phyloP scores from a whole-genome alignment of 2,329 filamentous ascomycete genomes.

The Lomentospora prolificans region DNA sequence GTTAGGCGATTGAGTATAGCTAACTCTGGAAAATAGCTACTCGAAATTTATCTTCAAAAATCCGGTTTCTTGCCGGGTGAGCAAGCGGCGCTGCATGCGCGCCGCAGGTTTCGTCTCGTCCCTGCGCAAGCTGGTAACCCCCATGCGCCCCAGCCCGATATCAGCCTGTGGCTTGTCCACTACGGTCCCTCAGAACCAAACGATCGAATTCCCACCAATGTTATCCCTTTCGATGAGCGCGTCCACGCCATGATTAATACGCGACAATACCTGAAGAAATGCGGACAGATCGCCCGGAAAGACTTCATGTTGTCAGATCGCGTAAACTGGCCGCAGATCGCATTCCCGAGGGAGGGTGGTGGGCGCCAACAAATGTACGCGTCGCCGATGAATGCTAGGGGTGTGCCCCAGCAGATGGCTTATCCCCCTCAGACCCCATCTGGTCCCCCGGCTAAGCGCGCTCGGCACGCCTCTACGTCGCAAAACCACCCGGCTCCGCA shows the following conservation, averaged over 20 bases:
- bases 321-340: constrained; percentile 80
- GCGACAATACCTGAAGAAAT: constrained; percentile 55
- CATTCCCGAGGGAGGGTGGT: constrained; percentile 49
- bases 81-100: constrained; percentile 62
- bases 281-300: constrained; percentile 76
- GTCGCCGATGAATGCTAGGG: constrained; percentile 31
- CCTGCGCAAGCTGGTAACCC: constrained; percentile 61
- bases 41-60: constrained; percentile 83
- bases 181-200: constrained; percentile 69
- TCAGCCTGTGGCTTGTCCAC: constrained; percentile 82
- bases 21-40: constrained; percentile 41
- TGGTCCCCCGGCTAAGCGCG: constrained; percentile 46
- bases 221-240: constrained; percentile 55
- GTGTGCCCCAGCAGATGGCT: constrained; percentile 51
- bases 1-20: background rate
- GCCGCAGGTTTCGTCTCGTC: constrained; percentile 77
- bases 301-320: constrained; percentile 92
- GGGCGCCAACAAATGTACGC: constrained; percentile 39
- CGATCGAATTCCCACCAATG: constrained; percentile 60
- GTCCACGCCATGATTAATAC: constrained; percentile 51
- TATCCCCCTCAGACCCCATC: constrained; percentile 44
- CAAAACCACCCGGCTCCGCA: constrained; percentile 18
- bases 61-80: constrained; percentile 73
- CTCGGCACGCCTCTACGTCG: constrained; percentile 31
- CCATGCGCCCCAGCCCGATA: constrained; percentile 62